phyloP scores from a whole-genome alignment of 441 rosid genomes.

The Manihot esculenta region DNA sequence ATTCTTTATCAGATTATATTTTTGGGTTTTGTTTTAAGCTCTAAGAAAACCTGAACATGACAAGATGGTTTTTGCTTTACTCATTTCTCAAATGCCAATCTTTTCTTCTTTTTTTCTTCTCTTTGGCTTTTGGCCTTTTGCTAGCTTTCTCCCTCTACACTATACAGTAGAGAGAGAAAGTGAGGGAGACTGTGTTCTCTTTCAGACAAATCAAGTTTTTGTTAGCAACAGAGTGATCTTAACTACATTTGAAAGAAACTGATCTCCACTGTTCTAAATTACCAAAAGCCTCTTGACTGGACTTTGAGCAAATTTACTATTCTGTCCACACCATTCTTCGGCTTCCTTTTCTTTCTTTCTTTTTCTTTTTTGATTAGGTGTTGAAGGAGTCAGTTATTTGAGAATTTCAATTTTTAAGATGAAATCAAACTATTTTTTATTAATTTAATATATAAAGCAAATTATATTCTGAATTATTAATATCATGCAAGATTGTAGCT shows the following conservation, averaged over 20 bases:
- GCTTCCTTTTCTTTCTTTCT: too few species aligned
- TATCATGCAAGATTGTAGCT: too few species aligned
- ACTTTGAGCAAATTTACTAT: not conserved
- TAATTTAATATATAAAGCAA: too few species aligned
- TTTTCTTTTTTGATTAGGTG: fast-evolving
- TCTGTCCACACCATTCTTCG: not conserved
- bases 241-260: conserved; percentile 13
- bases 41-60: conserved; percentile 46
- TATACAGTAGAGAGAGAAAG: conserved; percentile 46
- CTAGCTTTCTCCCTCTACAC: conserved; percentile 29
- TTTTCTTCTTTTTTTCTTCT: not conserved
- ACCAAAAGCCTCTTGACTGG: conserved; percentile 12
- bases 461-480: too few species aligned
- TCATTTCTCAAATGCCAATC: conserved; percentile 41
- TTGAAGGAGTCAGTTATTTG: too few species aligned
- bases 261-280: conserved; percentile 2
- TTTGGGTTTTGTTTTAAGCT: conserved; percentile 7
- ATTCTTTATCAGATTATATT: conserved; percentile 5
- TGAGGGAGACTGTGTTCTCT: conserved; percentile 26
- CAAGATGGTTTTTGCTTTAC: conserved; percentile 49
- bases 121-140: conserved; percentile 9
- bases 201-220: conserved; percentile 37
- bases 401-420: too few species aligned
- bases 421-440: too few species aligned
- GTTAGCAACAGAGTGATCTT: not conserved